Conservation (phyloP, 108 stramenopile species). For the Cyclotella distinguenda region DNA sequence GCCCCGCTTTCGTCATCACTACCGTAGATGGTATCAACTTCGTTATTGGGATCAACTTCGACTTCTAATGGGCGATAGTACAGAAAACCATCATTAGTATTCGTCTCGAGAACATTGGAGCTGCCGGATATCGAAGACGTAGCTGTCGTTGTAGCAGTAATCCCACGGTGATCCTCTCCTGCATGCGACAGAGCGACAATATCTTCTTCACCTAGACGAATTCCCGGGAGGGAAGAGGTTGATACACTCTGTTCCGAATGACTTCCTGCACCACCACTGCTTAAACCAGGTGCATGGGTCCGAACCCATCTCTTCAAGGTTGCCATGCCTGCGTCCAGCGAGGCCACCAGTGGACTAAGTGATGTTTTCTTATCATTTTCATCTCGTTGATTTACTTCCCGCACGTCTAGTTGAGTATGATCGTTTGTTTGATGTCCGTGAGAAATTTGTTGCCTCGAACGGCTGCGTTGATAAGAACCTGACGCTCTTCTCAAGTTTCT, state of each 20-base stretch:
- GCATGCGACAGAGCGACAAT: slow-evolving; percentile 30
- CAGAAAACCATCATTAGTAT: slow-evolving; percentile 33
- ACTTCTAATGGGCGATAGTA: slow-evolving; percentile 36
- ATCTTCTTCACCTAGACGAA: slow-evolving; percentile 40
- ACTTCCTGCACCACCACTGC: slow-evolving; percentile 12
- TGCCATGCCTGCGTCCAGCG: slow-evolving; percentile 70
- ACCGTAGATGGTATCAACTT: slow-evolving; percentile 10
- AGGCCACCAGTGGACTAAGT: slow-evolving; percentile 15
- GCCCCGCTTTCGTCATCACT: slow-evolving; percentile 39
- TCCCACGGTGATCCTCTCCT: slow-evolving; percentile 14
- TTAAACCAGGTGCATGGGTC: slow-evolving; percentile 20
- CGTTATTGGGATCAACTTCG: slow-evolving; percentile 14
- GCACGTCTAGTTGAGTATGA: too few relatives aligned
- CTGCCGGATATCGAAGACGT: slow-evolving; percentile 27
- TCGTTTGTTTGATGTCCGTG: too few relatives aligned
- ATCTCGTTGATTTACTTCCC: neutral
- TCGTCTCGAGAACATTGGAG: slow-evolving; percentile 14
- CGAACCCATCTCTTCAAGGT: slow-evolving; percentile 59
- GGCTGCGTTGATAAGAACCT: neutral
- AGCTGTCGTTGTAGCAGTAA: too few relatives aligned
- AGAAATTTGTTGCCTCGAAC: too few relatives aligned
- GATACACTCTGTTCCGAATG: slow-evolving; percentile 14
- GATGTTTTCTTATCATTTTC: neutral
- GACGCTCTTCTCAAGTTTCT: neutral
- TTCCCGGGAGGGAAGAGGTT: slow-evolving; percentile 14